Percentiles rank a stretch among this genome's conserved stretches.
These are phyloP conservation scores for Podaxis sp. DNA, from an alignment of 768 basidiomycete species.

Conservation along the genomic window DNA sequence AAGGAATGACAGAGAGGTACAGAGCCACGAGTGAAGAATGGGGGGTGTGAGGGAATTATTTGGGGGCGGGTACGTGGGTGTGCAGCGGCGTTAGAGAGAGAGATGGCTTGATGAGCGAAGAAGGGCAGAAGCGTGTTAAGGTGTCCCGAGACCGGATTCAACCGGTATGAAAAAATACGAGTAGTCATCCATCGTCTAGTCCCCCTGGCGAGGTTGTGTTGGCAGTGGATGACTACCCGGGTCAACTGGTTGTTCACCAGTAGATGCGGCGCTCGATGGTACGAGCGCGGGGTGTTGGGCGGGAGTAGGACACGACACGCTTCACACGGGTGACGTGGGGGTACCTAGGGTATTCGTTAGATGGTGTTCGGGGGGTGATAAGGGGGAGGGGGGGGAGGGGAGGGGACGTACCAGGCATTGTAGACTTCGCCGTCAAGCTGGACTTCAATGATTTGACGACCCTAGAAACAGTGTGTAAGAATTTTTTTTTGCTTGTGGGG, in stretches of 20 bases:
- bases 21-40: background rate
- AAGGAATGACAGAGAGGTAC: background rate
- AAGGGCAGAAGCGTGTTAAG: background rate
- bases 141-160: constrained; percentile 6
- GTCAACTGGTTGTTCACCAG: constrained; percentile 44
- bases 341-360: constrained; percentile 40
- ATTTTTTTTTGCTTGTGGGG: background rate
- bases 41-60: background rate
- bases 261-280: constrained; percentile 74
- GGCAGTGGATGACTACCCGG: background rate
- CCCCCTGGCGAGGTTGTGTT: background rate
- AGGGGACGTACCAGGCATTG: constrained; percentile 50
- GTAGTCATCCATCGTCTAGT: background rate
- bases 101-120: background rate
- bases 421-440: constrained; percentile 72
- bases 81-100: background rate
- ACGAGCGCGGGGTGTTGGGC: constrained; percentile 34
- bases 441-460: constrained; percentile 78
- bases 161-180: constrained; percentile 1
- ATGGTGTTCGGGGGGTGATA: background rate
- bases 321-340: constrained; percentile 77
- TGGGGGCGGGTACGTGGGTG: background rate
- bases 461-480: constrained; percentile 36
- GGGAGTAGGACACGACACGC: constrained; percentile 61
- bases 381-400: background rate